phyloP scores from a whole-genome alignment of 805 yeast species.

The Saturnispora quitensis region DNA sequence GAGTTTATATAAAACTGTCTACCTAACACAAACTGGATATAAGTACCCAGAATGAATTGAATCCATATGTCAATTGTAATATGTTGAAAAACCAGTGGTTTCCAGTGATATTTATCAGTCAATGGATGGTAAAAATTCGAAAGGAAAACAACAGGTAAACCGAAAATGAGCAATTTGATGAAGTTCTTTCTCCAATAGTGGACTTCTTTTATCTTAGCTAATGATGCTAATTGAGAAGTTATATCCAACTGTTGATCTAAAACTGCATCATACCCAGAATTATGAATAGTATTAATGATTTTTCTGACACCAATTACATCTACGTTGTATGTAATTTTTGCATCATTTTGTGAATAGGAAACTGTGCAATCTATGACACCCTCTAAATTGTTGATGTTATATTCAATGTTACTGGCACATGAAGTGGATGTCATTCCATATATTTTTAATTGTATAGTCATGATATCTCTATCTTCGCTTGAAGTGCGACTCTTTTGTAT shows the following conservation, averaged over 20 bases:
- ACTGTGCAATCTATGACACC: constrained; percentile 46
- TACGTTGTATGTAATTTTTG: constrained; percentile 44
- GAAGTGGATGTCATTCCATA: constrained; percentile 57
- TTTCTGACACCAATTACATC: constrained; percentile 51
- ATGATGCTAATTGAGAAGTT: constrained; percentile 56
- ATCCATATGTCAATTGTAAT: constrained; percentile 33
- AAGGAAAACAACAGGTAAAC: constrained; percentile 51
- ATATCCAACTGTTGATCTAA: constrained; percentile 43
- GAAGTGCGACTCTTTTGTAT: not conserved
- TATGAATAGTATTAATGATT: constrained; percentile 44
- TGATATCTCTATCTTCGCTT: constrained; percentile 5
- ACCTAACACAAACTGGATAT: constrained; percentile 63
- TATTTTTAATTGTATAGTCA: constrained; percentile 28
- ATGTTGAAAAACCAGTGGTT: constrained; percentile 17
- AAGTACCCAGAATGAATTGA: constrained; percentile 47
- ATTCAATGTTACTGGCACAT: constrained; percentile 42
- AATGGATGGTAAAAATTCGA: constrained; percentile 40
- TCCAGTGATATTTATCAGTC: constrained; percentile 52
- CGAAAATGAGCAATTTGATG: constrained; percentile 41
- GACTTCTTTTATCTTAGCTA: constrained; percentile 66
- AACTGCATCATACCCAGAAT: constrained; percentile 45
- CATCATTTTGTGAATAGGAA: constrained; percentile 46
- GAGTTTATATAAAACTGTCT: constrained; percentile 56
- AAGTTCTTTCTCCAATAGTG: constrained; percentile 58
- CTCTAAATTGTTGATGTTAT: constrained; percentile 31